Conservation (phyloP, 2,329 filamentous ascomycete species). For the Arachnopeziza araneosa region DNA sequence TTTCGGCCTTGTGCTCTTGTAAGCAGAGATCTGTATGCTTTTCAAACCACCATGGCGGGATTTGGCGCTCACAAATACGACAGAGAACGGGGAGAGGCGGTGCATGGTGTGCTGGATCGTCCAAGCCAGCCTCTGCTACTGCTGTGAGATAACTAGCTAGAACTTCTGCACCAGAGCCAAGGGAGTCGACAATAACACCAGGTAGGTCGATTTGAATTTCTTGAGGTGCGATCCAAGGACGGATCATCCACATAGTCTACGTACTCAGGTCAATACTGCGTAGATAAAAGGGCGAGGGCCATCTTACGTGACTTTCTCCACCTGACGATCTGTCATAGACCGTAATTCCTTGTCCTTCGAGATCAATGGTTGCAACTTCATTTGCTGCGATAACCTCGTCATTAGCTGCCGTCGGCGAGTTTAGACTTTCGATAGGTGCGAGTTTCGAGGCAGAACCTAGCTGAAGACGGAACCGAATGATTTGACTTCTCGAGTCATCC, state of each 20-base stretch:
- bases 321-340: conserved; percentile 87
- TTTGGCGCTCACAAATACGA: conserved; percentile 94
- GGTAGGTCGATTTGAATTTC: conserved; percentile 97
- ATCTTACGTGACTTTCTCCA: conserved; percentile 81
- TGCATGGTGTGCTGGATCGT: conserved; percentile 69
- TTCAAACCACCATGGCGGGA: conserved; percentile 99
- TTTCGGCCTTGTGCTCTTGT: conserved; percentile 92
- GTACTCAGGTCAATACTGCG: conserved; percentile 11
- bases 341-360: conserved; percentile 98
- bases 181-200: conserved; percentile 78
- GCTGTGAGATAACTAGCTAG: conserved; percentile 89
- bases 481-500: conserved; percentile 88
- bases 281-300: conserved; percentile 2
- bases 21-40: conserved; percentile 96
- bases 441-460: conserved; percentile 66
- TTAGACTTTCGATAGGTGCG: conserved; percentile 33
- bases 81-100: conserved; percentile 84
- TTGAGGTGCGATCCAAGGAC: conserved; percentile 78
- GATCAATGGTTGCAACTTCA: conserved; percentile 56
- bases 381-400: conserved; percentile 32
- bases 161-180: conserved; percentile 91
- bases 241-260: conserved; percentile 99
- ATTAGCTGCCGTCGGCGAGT: conserved; percentile 7
- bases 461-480: conserved; percentile 72
- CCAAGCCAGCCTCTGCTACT: conserved; percentile 75